phyloP scores from a whole-genome alignment of 2,329 filamentous ascomycete species.

The Hypomyces perniciosus region DNA sequence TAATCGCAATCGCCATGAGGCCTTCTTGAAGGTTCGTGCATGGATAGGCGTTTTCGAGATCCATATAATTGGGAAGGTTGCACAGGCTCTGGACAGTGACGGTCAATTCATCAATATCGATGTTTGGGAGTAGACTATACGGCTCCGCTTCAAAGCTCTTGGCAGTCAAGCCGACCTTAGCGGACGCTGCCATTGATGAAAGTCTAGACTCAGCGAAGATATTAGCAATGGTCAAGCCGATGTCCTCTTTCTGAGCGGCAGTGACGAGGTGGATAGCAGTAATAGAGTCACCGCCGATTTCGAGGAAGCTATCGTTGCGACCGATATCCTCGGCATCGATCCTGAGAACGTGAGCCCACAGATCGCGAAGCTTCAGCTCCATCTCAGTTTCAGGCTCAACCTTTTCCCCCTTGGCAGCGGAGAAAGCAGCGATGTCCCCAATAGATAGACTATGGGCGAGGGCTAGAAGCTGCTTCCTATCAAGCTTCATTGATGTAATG shows the following conservation, averaged over 20 bases:
- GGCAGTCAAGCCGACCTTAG: neutral
- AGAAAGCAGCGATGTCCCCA: conserved; percentile 4
- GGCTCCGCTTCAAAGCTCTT: neutral
- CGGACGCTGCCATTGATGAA: conserved; percentile 1
- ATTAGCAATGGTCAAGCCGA: conserved; percentile 3
- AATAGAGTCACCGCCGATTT: conserved; percentile 36
- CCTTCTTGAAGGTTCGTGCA: conserved; percentile 5
- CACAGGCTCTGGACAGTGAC: neutral
- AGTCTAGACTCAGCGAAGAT: conserved; percentile 4
- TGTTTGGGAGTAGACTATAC: neutral
- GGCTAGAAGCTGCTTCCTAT: conserved; percentile 6
- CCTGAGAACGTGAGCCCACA: conserved; percentile 29
- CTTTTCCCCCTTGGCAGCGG: neutral
- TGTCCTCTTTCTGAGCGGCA: conserved; percentile 23
- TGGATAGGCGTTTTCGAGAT: conserved; percentile 8
- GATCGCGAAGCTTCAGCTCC: conserved; percentile 12
- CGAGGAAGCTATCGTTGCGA: conserved; percentile 11
- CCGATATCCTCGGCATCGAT: conserved; percentile 22
- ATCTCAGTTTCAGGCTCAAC: conserved; percentile 12
- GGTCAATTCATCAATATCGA: neutral
- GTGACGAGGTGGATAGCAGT: conserved; percentile 38
- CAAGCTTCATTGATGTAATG: conserved; percentile 13
- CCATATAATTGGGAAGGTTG: neutral
- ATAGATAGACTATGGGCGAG: conserved; percentile 4
- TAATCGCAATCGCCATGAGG: neutral